Evolutionary conservation across 2,329 filamentous ascomycete genomes (phyloP), one percentile per base, ranked within the genome.

Genomic region (Thelonectria blattea): DNA sequence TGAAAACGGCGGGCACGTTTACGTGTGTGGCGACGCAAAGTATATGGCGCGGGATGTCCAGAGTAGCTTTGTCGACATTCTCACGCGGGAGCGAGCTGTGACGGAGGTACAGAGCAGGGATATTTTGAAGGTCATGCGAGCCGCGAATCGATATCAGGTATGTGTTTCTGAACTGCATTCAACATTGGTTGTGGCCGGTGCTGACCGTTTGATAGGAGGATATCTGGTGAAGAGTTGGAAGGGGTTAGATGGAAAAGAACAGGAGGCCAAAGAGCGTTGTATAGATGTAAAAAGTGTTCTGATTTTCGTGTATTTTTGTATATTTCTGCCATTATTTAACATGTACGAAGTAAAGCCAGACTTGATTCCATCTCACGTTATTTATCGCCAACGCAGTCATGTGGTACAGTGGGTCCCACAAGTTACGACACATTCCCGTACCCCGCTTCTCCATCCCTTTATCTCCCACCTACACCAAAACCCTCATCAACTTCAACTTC

Each of bases 41-140:
- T 93, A 97, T 81, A 97, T 97, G 93, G 93, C 93, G 45, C 89
- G 93, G 56, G 93, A 96, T 75, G 93, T 97, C 72, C 97, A 96
- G 75, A 83, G 89, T 20, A 87, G 92, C 17, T 83, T 99, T 46
- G 89, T 85, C 18, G 89, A 96, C 74, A 96, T 98, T 72, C 89
- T 99, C 69, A 83, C 92, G 24, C 87, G 93, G 73, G 86, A 96
- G 75, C 86, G 94, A 53, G 90, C 90, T 48, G 84, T 98, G 58
- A 83, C 92, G 1, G 89, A 94, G 71, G 83, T 89, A 65, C 97
- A 97, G 84, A 95, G 88, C 14, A 95, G 98, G 79, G 94, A 97
- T 73, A 89, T 97, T 71, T 92, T 99, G 61, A 99, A 98, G 86
- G 89, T 89, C 70, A 97, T 99, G 94, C 89, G 95, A 73, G 89